phyloP scores from a whole-genome alignment of 2,329 filamentous ascomycete genomes.

The Paraphaeosphaeria minitans region DNA sequence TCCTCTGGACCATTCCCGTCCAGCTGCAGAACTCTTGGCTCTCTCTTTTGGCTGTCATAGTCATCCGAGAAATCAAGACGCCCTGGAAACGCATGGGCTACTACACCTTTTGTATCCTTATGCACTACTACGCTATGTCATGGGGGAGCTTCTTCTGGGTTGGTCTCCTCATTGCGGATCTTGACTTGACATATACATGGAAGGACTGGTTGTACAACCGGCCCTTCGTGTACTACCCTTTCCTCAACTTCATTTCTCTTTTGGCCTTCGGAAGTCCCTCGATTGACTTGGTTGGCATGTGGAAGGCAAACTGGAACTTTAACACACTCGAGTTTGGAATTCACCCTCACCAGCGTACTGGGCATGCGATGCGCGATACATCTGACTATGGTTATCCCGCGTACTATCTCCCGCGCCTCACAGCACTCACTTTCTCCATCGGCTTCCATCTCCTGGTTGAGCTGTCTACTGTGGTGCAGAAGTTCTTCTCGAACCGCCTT shows the following conservation, averaged over 20 bases:
- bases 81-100: slow-evolving; percentile 51
- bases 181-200: slow-evolving; percentile 51
- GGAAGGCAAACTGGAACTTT: slow-evolving; percentile 36
- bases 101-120: slow-evolving; percentile 47
- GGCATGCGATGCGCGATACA: slow-evolving; percentile 40
- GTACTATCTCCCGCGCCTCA: slow-evolving; percentile 50
- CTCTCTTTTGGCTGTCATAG: slow-evolving; percentile 46
- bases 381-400: slow-evolving; percentile 40
- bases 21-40: slow-evolving; percentile 52
- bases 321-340: slow-evolving; percentile 46
- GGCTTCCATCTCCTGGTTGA: slow-evolving; percentile 36
- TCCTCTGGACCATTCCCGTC: slow-evolving; percentile 54
- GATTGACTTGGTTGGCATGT: slow-evolving; percentile 38
- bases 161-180: slow-evolving; percentile 49
- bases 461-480: slow-evolving; percentile 42
- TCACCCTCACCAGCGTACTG: slow-evolving; percentile 46
- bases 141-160: slow-evolving; percentile 52
- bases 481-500: slow-evolving; percentile 43
- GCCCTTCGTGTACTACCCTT: slow-evolving; percentile 41
- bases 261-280: slow-evolving; percentile 32
- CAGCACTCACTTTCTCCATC: slow-evolving; percentile 44
- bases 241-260: slow-evolving; percentile 31
- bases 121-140: slow-evolving; percentile 51
- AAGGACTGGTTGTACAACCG: slow-evolving; percentile 42
- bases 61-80: slow-evolving; percentile 50